Conservation (phyloP, 2,329 filamentous ascomycete species). For the Ceratocystis eucalypticola region DNA sequence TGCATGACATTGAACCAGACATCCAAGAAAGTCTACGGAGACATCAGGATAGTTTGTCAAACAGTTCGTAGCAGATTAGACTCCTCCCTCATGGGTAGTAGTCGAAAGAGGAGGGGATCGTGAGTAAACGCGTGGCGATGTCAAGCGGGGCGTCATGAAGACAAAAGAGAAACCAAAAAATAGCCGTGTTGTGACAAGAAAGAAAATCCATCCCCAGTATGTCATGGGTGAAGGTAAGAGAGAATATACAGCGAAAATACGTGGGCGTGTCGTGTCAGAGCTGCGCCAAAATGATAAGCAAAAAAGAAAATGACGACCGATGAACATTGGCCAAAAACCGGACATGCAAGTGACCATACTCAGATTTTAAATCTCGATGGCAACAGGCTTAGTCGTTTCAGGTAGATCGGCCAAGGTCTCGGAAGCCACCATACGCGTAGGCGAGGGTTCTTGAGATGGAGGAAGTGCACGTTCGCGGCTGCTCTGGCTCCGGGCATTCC, state of each 20-base stretch:
- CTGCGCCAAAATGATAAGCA: neutral
- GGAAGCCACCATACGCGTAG: constrained; percentile 1
- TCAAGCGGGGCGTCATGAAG: neutral
- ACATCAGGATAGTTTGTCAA: neutral
- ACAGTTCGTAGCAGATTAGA: neutral
- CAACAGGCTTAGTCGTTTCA: constrained; percentile 6
- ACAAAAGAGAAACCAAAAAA: constrained; percentile 3
- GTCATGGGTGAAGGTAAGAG: neutral
- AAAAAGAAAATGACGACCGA: neutral
- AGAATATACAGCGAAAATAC: constrained; percentile 12
- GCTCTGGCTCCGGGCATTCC: constrained; percentile 14
- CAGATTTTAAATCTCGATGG: constrained; percentile 11
- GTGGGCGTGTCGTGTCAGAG: neutral
- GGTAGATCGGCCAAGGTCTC: neutral
- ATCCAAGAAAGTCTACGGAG: neutral
- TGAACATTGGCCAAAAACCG: neutral
- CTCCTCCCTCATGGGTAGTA: neutral
- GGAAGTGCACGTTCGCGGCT: constrained; percentile 14
- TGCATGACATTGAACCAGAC: neutral
- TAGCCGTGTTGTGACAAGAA: neutral
- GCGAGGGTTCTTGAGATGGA: constrained; percentile 14
- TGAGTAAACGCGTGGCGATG: neutral
- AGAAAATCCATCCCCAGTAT: neutral
- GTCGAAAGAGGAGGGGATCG: neutral
- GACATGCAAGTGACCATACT: neutral